phyloP scores from a whole-genome alignment of 192 early-diverging fungal genomes.

The Gamsiella multidivaricata region DNA sequence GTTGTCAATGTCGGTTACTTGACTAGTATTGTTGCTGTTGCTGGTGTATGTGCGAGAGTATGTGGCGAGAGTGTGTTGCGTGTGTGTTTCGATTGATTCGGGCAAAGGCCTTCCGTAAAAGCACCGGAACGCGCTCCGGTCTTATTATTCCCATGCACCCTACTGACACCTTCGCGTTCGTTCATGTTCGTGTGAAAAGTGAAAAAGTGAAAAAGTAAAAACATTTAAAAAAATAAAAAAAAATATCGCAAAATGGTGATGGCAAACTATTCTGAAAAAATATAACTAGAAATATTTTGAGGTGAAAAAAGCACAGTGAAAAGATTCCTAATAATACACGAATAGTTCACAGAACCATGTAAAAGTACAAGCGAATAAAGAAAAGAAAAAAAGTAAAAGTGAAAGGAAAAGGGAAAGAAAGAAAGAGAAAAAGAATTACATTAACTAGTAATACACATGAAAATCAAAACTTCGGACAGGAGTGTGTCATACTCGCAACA shows the following conservation, averaged over 20 bases:
- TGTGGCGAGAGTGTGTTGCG: background rate
- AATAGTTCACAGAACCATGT: constrained; percentile 1
- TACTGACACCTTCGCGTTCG: no score
- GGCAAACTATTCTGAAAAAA: constrained; percentile 6
- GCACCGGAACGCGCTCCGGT: no score
- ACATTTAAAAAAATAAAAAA: no score
- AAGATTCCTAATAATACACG: constrained; percentile 22
- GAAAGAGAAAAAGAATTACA: constrained; percentile 3
- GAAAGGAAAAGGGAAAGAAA: background rate
- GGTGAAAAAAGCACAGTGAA: constrained; percentile 22
- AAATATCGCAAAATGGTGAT: constrained; percentile 15
- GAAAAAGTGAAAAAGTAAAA: no score
- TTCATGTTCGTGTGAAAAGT: no score
- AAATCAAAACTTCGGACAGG: background rate
- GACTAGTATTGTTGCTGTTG: background rate
- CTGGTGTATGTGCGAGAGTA: no score
- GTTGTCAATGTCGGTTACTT: background rate
- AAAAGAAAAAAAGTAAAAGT: constrained; percentile 1
- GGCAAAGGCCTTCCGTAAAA: no score
- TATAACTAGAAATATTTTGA: background rate
- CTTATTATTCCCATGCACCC: no score
- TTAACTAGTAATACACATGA: constrained; percentile 13
- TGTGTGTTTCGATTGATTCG: no score
- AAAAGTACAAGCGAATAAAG: constrained; percentile 6
- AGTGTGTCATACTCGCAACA: background rate